Percentiles rank a stretch among this genome's conserved stretches.
Evolutionary conservation across 306 rosid species (phyloP).

Genomic region (Prunus armeniaca): DNA sequence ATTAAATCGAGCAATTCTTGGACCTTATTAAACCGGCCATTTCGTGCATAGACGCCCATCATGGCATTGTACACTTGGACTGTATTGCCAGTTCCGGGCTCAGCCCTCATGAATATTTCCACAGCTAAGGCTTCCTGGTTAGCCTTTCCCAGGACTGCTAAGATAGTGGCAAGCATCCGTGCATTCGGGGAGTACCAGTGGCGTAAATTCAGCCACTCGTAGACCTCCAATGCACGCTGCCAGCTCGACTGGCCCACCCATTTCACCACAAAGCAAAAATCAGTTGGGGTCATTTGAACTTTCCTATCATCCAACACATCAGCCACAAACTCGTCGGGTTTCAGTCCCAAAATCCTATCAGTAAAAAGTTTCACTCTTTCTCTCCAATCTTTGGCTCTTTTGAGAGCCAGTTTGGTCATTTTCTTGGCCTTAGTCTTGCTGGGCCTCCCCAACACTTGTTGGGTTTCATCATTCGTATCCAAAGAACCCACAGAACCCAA

Average conservation of each 20-base stretch:
- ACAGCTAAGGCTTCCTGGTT: constrained; percentile 75
- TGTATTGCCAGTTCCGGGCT: constrained; percentile 45
- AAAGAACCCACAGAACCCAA: constrained; percentile 15
- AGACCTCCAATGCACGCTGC: constrained; percentile 90
- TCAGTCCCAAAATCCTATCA: constrained; percentile 63
- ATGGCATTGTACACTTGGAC: constrained; percentile 90
- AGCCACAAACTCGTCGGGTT: constrained; percentile 73
- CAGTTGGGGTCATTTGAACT: constrained; percentile 85
- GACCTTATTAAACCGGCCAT: constrained; percentile 61
- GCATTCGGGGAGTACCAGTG: constrained; percentile 91
- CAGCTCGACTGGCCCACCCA: constrained; percentile 73
- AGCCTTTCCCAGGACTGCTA: constrained; percentile 86
- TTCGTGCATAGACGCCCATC: constrained; percentile 90
- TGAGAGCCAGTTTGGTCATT: constrained; percentile 77
- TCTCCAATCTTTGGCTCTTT: constrained; percentile 84
- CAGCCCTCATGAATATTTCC: constrained; percentile 69
- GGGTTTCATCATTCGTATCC: constrained; percentile 40
- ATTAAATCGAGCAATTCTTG: constrained; percentile 61
- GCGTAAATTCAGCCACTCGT: constrained; percentile 79
- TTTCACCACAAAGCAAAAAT: constrained; percentile 87
- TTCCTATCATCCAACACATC: constrained; percentile 71
- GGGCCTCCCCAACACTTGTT: constrained; percentile 45
- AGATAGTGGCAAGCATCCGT: constrained; percentile 83
- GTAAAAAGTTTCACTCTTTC: constrained; percentile 74
- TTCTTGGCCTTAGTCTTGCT: constrained; percentile 59